Percentiles rank a stretch among this genome's conserved stretches.
phyloP scores from a whole-genome alignment of 352 stramenopile genomes.

The Globisporangium acanthophoron region DNA sequence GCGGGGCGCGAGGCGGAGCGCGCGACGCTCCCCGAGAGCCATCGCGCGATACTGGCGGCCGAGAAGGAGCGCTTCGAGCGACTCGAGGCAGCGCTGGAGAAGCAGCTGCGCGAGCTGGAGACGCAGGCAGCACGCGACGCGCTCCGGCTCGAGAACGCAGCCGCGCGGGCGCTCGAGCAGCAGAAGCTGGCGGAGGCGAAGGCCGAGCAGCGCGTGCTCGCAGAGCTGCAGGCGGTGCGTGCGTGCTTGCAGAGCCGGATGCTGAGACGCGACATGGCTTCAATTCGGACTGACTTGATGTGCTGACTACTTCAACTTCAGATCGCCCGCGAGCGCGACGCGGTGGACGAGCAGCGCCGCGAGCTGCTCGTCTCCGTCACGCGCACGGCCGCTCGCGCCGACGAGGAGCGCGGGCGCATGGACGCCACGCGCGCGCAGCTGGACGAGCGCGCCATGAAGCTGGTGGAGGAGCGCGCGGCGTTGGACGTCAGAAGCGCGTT shows the following conservation, averaged over 20 bases:
- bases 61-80: slow-evolving; percentile 66
- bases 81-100: slow-evolving; percentile 40
- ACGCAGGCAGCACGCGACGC: slow-evolving; percentile 32
- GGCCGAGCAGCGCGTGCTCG: slow-evolving; percentile 49
- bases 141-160: slow-evolving; percentile 31
- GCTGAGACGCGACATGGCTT: neutral
- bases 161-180: slow-evolving; percentile 26
- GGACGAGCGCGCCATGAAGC: slow-evolving; percentile 40
- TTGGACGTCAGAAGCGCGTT: slow-evolving; percentile 38
- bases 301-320: slow-evolving; percentile 12
- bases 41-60: slow-evolving; percentile 45
- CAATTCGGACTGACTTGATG: neutral
- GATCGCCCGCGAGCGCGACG: slow-evolving; percentile 61
- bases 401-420: slow-evolving; percentile 69
- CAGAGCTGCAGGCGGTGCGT: slow-evolving; percentile 49
- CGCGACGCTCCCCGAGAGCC: slow-evolving; percentile 47
- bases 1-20: slow-evolving; percentile 39
- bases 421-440: slow-evolving; percentile 54
- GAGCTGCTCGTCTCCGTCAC: slow-evolving; percentile 57
- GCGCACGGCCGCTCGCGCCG: slow-evolving; percentile 37
- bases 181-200: slow-evolving; percentile 44
- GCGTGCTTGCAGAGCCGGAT: neutral
- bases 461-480: slow-evolving; percentile 55
- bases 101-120: slow-evolving; percentile 56
- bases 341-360: slow-evolving; percentile 64